phyloP scores from a whole-genome alignment of 805 yeast genomes.

The Scheffersomyces spartinae region DNA sequence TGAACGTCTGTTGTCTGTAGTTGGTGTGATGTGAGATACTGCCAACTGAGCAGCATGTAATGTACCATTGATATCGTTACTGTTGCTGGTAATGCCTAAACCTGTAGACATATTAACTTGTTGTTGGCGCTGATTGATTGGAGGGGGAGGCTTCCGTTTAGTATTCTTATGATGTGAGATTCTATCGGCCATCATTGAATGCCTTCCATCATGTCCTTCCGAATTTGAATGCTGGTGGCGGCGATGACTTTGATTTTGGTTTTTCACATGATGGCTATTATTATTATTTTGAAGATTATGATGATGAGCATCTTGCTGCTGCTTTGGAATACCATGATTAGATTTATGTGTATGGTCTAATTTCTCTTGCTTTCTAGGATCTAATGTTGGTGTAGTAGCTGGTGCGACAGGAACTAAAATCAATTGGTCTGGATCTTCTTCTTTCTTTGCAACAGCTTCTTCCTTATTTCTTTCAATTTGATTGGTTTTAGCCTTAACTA shows the following conservation, averaged over 20 bases:
- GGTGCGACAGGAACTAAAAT: too few relatives aligned
- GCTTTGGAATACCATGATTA: too few relatives aligned
- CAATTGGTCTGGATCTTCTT: too few relatives aligned
- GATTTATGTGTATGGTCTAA: too few relatives aligned
- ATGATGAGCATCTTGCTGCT: too few relatives aligned
- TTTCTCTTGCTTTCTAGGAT: too few relatives aligned
- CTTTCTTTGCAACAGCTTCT: too few relatives aligned
- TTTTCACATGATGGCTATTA: too few relatives aligned
- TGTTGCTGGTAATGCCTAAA: constrained; percentile 7
- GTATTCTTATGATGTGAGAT: constrained; percentile 8
- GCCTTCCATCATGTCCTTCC: constrained; percentile 3
- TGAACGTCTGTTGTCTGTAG: constrained; percentile 17
- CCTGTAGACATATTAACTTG: constrained; percentile 22
- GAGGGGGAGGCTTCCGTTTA: constrained; percentile 23
- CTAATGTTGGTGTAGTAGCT: too few relatives aligned
- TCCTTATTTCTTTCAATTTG: constrained; percentile 43
- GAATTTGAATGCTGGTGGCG: too few relatives aligned
- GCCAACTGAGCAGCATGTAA: constrained; percentile 36
- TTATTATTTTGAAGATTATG: too few relatives aligned
- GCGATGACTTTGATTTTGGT: constrained; percentile 4
- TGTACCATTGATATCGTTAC: constrained; percentile 13
- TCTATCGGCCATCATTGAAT: constrained; percentile 8
- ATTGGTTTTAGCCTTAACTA: constrained; percentile 36
- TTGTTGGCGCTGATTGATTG: constrained; percentile 8
- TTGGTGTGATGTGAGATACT: constrained; percentile 18